phyloP scores from a whole-genome alignment of 1,139 yeast genomes.

The Hansenula sp. region DNA sequence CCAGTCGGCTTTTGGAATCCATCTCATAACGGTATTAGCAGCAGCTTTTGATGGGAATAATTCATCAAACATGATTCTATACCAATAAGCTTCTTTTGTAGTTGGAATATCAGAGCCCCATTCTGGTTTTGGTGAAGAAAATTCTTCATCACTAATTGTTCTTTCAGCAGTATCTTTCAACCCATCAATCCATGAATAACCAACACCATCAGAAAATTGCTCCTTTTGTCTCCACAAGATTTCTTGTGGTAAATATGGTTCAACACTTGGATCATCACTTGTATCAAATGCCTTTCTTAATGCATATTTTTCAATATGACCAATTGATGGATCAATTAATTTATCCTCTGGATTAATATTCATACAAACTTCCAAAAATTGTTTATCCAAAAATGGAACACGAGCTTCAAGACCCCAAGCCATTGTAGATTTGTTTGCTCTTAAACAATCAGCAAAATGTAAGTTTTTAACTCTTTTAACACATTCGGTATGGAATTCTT shows the following conservation, averaged over 20 bases:
- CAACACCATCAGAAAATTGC: conserved; percentile 99
- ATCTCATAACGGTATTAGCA: conserved; percentile 95
- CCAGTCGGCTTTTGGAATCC: conserved; percentile 99
- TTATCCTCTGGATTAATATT: conserved; percentile 92
- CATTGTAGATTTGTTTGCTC: conserved; percentile 99
- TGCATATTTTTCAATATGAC: conserved; percentile 87
- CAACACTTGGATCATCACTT: conserved; percentile 56
- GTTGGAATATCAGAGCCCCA: conserved; percentile 96
- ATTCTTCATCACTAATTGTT: conserved; percentile 81
- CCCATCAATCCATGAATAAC: conserved; percentile 98
- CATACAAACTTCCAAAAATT: conserved; percentile 90
- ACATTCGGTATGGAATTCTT: conserved; percentile 92
- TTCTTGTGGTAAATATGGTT: conserved; percentile 92
- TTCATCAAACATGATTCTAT: conserved; percentile 93
- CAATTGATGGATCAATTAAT: conserved; percentile 65
- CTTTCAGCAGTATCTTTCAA: conserved; percentile 93
- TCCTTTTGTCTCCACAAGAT: conserved; percentile 99
- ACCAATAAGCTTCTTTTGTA: conserved; percentile 99
- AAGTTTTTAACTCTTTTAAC: conserved; percentile 95
- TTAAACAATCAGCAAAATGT: conserved; percentile 93
- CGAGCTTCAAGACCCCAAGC: conserved; percentile 99
- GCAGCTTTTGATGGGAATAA: conserved; percentile 88
- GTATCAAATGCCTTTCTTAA: conserved; percentile 97
- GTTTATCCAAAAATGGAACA: conserved; percentile 96
- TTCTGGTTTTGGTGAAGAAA: conserved; percentile 84